A percentile compares a stretch with the other conserved stretches of the same genome.
Evolutionary conservation across 805 yeast genomes (phyloP).

Genomic region (Komagataella pseudopastoris): DNA sequence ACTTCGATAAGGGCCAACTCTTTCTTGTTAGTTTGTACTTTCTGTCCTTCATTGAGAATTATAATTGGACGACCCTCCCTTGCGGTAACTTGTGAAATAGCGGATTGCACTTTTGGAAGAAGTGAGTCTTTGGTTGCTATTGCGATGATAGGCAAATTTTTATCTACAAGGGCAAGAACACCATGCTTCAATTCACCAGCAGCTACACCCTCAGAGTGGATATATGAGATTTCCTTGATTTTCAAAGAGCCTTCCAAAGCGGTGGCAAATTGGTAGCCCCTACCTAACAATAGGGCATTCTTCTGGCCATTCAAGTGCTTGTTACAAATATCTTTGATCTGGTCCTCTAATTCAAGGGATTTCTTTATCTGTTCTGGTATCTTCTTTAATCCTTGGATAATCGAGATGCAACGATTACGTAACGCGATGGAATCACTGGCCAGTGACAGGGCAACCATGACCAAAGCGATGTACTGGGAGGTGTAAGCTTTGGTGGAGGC

Average conservation of each 20-base stretch:
- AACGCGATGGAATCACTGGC: conserved; percentile 83
- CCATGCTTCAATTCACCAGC: conserved; percentile 99
- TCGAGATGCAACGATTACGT: conserved; percentile 64
- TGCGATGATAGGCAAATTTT: conserved; percentile 83
- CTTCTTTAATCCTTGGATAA: conserved; percentile 70
- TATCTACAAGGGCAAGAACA: conserved; percentile 92
- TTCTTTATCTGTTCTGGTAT: conserved; percentile 79
- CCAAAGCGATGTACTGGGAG: conserved; percentile 93
- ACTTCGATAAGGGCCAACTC: conserved; percentile 70
- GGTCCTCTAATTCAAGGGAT: conserved; percentile 60
- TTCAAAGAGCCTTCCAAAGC: conserved; percentile 98
- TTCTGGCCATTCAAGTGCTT: conserved; percentile 65
- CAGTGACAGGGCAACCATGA: conserved; percentile 90
- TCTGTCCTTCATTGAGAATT: conserved; percentile 75
- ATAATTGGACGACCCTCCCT: conserved; percentile 95
- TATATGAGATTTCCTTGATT: conserved; percentile 95
- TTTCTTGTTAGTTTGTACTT: conserved; percentile 39
- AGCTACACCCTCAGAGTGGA: conserved; percentile 98
- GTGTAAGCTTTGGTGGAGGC: conserved; percentile 99
- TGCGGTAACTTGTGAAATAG: conserved; percentile 93
- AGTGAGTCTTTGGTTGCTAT: conserved; percentile 94
- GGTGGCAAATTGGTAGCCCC: conserved; percentile 95
- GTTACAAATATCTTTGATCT: conserved; percentile 65
- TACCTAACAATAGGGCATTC: conserved; percentile 82
- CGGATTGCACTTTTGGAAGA: conserved; percentile 91